Evolutionary conservation across 495 filamentous ascomycete genomes (phyloP).

Genomic region (Podospora fimiseda): DNA sequence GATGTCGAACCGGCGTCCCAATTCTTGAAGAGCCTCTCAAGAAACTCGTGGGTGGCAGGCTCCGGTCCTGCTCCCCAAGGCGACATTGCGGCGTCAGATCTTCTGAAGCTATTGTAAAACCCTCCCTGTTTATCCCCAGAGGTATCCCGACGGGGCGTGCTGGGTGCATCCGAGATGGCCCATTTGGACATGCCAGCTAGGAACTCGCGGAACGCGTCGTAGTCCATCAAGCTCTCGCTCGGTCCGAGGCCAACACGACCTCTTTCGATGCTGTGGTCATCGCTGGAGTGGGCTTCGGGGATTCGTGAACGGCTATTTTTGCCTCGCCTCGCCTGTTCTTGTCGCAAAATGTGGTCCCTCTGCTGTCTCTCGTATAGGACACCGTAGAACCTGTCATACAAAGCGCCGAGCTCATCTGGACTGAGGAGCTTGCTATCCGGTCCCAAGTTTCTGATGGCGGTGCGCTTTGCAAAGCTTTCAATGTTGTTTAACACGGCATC

Average conservation of each 20-base stretch:
- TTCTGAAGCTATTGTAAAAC: constrained; percentile 47
- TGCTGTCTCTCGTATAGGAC: constrained; percentile 87
- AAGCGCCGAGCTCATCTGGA: constrained; percentile 73
- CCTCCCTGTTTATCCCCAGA: constrained; percentile 45
- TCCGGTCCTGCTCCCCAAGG: constrained; percentile 73
- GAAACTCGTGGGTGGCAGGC: constrained; percentile 92
- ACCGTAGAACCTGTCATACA: constrained; percentile 91
- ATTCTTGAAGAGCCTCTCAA: constrained; percentile 76
- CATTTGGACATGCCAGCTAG: constrained; percentile 81
- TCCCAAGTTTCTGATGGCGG: constrained; percentile 89
- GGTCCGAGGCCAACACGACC: constrained; percentile 87
- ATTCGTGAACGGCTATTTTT: constrained; percentile 53
- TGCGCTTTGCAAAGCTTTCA: constrained; percentile 94
- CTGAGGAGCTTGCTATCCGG: constrained; percentile 88
- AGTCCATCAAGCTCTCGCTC: constrained; percentile 87
- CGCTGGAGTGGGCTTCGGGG: constrained; percentile 37
- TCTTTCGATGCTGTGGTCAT: constrained; percentile 49
- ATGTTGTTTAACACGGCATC: constrained; percentile 87
- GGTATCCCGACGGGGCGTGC: constrained; percentile 50
- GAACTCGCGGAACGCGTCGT: constrained; percentile 91
- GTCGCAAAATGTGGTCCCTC: constrained; percentile 66
- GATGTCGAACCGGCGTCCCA: constrained; percentile 76
- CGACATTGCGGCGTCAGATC: constrained; percentile 45
- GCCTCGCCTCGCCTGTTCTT: constrained; percentile 61
- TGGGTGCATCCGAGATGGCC: constrained; percentile 74